phyloP scores from a whole-genome alignment of 2,329 filamentous ascomycete species.

The Seiridium cupressi region DNA sequence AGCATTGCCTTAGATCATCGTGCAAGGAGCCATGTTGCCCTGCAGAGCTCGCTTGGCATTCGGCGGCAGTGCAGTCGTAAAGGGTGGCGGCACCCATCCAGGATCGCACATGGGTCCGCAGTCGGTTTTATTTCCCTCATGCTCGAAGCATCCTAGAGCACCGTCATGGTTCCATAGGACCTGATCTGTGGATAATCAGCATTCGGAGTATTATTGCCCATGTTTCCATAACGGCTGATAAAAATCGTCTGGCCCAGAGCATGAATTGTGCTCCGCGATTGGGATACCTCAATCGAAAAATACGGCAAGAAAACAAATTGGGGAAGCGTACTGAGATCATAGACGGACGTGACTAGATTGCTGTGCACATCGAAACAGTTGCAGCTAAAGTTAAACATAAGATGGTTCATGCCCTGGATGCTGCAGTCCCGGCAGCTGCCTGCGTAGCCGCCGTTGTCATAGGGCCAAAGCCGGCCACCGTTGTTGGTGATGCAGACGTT shows the following conservation, averaged over 20 bases:
- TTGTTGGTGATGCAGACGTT: conserved; percentile 27
- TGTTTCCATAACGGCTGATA: not conserved
- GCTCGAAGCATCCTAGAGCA: conserved; percentile 34
- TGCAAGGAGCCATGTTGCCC: not conserved
- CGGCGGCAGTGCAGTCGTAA: not conserved
- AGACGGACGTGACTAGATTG: conserved; percentile 14
- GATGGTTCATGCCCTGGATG: conserved; percentile 19
- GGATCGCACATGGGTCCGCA: conserved; percentile 9
- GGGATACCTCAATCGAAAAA: no score
- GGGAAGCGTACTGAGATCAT: conserved; percentile 24
- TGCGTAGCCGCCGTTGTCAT: conserved; percentile 26
- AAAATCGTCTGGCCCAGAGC: no score
- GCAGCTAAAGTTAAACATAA: conserved; percentile 22
- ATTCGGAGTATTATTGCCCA: conserved; percentile 4
- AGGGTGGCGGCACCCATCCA: not conserved
- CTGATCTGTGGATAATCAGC: conserved; percentile 23
- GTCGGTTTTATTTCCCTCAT: conserved; percentile 31
- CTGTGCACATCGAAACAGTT: conserved; percentile 20
- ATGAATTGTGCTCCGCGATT: no score
- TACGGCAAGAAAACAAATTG: not conserved
- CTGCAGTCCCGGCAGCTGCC: conserved; percentile 25
- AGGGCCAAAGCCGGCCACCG: conserved; percentile 23
- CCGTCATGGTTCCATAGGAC: conserved; percentile 35
- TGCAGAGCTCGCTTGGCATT: not conserved
- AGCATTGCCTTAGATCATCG: not conserved